phyloP scores from a whole-genome alignment of 805 yeast species.

The Wickerhamomyces kurtzmanii region DNA sequence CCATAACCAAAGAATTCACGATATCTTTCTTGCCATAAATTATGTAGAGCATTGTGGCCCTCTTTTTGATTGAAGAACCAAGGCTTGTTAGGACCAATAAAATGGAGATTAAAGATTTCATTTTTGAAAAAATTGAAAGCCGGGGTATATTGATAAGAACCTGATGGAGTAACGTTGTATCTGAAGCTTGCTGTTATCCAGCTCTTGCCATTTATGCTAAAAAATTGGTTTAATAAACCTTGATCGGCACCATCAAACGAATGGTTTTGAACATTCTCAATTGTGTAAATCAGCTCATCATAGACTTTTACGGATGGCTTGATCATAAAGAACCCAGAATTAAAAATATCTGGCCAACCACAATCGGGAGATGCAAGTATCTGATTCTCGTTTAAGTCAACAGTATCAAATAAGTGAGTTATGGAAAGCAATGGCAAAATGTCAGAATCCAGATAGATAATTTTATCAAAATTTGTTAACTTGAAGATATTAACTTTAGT shows the following conservation, averaged over 20 bases:
- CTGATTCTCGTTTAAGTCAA: conserved; percentile 14
- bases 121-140: conserved; percentile 46
- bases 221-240: conserved; percentile 75
- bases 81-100: conserved; percentile 56
- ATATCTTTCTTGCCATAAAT: conserved; percentile 15
- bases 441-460: conserved; percentile 60
- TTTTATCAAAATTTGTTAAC: conserved; percentile 28
- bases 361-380: conserved; percentile 61
- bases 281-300: conserved; percentile 25
- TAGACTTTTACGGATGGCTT: conserved; percentile 40
- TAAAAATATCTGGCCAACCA: conserved; percentile 92
- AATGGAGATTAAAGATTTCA: conserved; percentile 45
- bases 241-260: conserved; percentile 90
- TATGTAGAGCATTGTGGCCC: conserved; percentile 10
- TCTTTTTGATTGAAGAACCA: conserved; percentile 36
- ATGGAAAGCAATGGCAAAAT: conserved; percentile 35
- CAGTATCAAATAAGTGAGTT: conserved; percentile 10
- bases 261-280: conserved; percentile 11
- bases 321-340: conserved; percentile 63
- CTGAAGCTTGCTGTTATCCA: too few relatives aligned
- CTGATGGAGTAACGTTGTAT: conserved; percentile 52
- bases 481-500: conserved; percentile 42
- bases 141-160: conserved; percentile 64
- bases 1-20: conserved; percentile 11
- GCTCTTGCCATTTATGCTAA: too few relatives aligned